Evolutionary conservation across 2,329 filamentous ascomycete species (phyloP).

Genomic region (Raffaelea arxii): DNA sequence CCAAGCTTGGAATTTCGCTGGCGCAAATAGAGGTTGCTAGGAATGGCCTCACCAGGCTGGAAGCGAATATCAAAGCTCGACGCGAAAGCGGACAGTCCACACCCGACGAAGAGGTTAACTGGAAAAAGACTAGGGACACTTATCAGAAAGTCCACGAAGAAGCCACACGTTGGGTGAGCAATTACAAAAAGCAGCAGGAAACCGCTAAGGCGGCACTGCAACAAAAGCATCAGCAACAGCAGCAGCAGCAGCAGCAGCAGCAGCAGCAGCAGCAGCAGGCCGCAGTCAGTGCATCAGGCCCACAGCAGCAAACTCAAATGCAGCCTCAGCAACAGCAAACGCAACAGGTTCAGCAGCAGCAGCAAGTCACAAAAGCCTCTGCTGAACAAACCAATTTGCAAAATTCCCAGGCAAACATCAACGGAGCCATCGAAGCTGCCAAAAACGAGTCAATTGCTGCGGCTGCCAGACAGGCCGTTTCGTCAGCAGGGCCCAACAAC

Average conservation of each 20-base stretch:
- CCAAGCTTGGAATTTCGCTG: constrained; percentile 37
- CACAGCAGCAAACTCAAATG: constrained; percentile 7
- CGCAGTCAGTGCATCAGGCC: constrained; percentile 4
- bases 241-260: constrained; percentile 14
- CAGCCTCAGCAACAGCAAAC: constrained; percentile 9
- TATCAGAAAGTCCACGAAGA: constrained; percentile 35
- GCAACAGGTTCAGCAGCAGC: constrained; percentile 13
- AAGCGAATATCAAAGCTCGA: constrained; percentile 31
- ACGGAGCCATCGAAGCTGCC: constrained; percentile 34
- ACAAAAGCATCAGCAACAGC: constrained; percentile 11
- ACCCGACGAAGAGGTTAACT: constrained; percentile 36
- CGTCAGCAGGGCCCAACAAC: constrained; percentile 1
- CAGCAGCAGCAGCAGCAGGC: constrained; percentile 14
- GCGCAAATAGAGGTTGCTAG: constrained; percentile 38
- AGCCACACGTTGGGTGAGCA: constrained; percentile 37
- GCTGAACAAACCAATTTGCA: constrained; percentile 19
- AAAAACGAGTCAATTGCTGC: constrained; percentile 30
- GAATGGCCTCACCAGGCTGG: constrained; percentile 29
- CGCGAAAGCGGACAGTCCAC: constrained; percentile 31
- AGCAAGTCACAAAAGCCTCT: constrained; percentile 4
- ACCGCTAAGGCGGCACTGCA: constrained; percentile 2
- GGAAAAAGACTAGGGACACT: constrained; percentile 32
- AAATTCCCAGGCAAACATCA: constrained; percentile 27
- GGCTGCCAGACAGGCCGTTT: constrained; percentile 11
- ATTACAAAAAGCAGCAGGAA: constrained; percentile 36